Base-by-base conservation (phyloP, 2,329 filamentous ascomycete species). In the Talaromyces sp. region DNA sequence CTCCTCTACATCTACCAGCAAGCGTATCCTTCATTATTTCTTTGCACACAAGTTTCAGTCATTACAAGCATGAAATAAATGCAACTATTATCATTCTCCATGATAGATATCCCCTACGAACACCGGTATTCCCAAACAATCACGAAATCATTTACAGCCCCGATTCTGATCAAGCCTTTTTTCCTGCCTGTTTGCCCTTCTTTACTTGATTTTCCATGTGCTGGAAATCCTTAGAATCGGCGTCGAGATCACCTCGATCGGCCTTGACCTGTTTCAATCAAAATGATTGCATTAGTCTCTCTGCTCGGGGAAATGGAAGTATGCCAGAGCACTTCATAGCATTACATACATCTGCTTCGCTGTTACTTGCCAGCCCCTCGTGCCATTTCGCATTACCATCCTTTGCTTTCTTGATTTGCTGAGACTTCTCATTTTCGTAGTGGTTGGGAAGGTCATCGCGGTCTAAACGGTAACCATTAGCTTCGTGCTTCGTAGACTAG, bases 371-470 rank as follows among this genome's bases (percentile, higher is more conserved):
- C 45, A 95, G 79, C 70, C 88, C 86, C 19, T 87, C 80, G 75
- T 89, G 88, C 90, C 90, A 94, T 68, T 90, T 81, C 48, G 80
- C 86, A 69, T 84, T 81, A 55, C 89, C 89, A 35, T 81, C 74
- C 62, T 79, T 77, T 70, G 73, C 70, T 54, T 71, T 71, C 55
- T 73, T 70, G 54, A 82, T 51, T 50, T 78, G 75, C n/a, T 87
- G 84, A 55, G 90, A 82, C 78, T 92, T 91, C 58, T 80, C 65
- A 11, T 63, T 36, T 57, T 81, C 80, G 57, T 78, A 79, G 62
- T 77, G 65, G 3, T 72, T 60, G 45, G 69, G 65, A 32, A 80
- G 70, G 43, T 72, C 63, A 11, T 80, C 78, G 46, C 74, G 65
- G 60, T 76, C 78, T 73, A 11, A 19, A 13, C 19, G 6, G 20